Conservation (phyloP, 345 rosid species). For the Citrus glauca region DNA sequence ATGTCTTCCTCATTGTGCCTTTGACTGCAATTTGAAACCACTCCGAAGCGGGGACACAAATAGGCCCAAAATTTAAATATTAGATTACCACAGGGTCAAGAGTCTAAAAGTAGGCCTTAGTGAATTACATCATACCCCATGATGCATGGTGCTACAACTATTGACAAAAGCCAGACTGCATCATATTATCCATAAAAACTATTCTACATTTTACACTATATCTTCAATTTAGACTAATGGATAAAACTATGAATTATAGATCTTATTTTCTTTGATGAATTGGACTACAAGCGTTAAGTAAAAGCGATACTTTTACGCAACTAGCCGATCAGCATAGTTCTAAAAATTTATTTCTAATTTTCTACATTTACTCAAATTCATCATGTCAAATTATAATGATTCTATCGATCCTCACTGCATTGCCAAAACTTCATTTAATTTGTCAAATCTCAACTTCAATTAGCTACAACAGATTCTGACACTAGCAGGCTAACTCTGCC, state of each 20-base stretch:
- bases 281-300: neutral
- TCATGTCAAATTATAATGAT: neutral
- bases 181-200: neutral
- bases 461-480: neutral
- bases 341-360: neutral
- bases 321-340: neutral
- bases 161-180: neutral
- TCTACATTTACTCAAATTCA: neutral
- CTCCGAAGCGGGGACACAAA: neutral
- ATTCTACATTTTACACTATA: neutral
- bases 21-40: neutral
- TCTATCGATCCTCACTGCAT: neutral
- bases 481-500: neutral
- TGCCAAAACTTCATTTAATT: neutral
- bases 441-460: neutral
- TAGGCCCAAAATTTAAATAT: neutral
- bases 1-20: neutral
- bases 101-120: neutral
- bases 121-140: neutral
- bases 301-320: neutral
- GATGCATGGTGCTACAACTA: neutral
- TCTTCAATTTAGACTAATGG: neutral
- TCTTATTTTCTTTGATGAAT: neutral
- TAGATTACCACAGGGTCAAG: neutral
- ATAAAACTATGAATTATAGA: neutral